These are phyloP conservation scores for Babesia bovis DNA, from an alignment of 169 alveolate genomes.

Conservation along the genomic window DNA sequence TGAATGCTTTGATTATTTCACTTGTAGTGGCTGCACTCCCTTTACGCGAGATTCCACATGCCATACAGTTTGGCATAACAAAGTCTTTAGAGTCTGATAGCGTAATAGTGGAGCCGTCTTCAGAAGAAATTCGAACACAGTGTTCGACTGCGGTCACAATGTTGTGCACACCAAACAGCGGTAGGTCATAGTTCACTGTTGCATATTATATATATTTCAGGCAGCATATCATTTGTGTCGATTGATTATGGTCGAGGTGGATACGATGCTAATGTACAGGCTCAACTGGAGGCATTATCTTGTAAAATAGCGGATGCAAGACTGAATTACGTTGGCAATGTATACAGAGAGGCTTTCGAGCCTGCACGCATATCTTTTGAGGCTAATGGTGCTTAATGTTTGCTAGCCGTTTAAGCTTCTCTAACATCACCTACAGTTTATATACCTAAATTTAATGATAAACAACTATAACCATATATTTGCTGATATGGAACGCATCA, in stretches of 20 bases:
- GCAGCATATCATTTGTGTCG: constrained; percentile 28
- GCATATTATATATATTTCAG: constrained; percentile 10
- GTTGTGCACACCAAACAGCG: constrained; percentile 46
- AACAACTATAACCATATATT: too few species aligned
- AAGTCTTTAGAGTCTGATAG: neutral
- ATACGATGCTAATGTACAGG: neutral
- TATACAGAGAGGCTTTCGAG: constrained; percentile 9
- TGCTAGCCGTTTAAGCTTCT: neutral
- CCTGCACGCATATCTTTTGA: constrained; percentile 22
- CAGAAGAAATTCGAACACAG: constrained; percentile 16
- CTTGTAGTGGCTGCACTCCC: constrained; percentile 28
- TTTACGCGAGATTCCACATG: constrained; percentile 36
- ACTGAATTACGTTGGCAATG: neutral
- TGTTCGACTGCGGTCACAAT: constrained; percentile 35
- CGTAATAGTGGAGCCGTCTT: constrained; percentile 53
- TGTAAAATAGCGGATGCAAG: neutral
- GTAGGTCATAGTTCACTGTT: neutral
- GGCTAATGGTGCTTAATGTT: constrained; percentile 17
- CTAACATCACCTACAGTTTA: too few species aligned
- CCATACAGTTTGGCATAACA: constrained; percentile 46
- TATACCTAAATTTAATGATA: too few species aligned
- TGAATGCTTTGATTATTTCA: constrained; percentile 46
- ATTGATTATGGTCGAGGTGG: constrained; percentile 54
- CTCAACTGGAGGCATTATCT: neutral
- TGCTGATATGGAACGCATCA: too few species aligned